Base-by-base conservation (phyloP, 192 early-diverging fungal genomes). In the Backusella westeae region DNA sequence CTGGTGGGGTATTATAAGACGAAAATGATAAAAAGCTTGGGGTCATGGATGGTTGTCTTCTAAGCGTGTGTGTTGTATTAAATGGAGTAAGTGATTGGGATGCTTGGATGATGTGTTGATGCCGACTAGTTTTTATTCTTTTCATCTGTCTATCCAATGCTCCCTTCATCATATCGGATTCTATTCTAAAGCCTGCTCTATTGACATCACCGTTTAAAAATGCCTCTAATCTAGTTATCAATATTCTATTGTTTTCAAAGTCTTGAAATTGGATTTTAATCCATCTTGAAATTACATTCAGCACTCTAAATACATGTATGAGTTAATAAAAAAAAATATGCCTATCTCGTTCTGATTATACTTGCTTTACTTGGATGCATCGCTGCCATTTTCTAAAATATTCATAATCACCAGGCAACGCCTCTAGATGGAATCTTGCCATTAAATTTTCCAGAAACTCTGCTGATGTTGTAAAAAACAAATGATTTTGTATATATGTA, bases 251-350 rank as follows among this genome's bases (percentile, higher is more conserved):
- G 2, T 59, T 80, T 15, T 80, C 83, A 77, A 92, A 90, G 65
- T 91, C 88, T 69, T 92, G 86, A 53, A 81, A 87, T 52, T 89
- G 87, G 0, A 92, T 67, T 68, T 84, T 83, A 12, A 91, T 81
- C 91, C 91, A 92, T 14, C 91, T 84, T n/a, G 84, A 67, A 26
- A 92, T 67, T 0, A 92, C 87, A 53, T 82, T 82, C 0, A 92
- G 73, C 15, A 91, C 86, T 49, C 87, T 91, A 76, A 32, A 72
- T 32, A 34, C 69, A 63, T 12, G 29, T 29, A 29, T 2, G 53
- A 46, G 41, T 34, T 9, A n/a, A 26, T 56, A 21, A 9, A 56
- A 21, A 21, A 17, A n/a, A 1, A 8, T 6, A n/a, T 53, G 17
- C 7, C 7, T 19, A 19, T 53, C 8, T 53, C 15, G 59, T 74